These are phyloP conservation scores for Nepenthes mirabilis DNA, from an alignment of 148 eudicot species.

Conservation along the genomic window DNA sequence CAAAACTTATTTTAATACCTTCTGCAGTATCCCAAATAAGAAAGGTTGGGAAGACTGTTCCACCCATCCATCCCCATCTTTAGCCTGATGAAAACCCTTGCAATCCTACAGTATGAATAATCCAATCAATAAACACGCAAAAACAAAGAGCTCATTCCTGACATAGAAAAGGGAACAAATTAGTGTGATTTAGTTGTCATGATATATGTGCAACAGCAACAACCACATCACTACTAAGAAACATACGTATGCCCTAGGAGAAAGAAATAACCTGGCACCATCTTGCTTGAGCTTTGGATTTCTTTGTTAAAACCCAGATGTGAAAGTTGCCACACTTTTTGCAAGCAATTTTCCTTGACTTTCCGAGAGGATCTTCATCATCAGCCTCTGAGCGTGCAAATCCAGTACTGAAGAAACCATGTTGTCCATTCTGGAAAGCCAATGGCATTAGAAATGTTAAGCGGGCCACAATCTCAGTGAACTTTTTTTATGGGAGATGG, in stretches of 20 bases:
- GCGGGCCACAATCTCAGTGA: neutral
- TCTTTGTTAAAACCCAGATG: constrained; percentile 67
- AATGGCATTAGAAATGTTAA: constrained; percentile 8
- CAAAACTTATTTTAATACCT: constrained; percentile 28
- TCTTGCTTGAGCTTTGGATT: constrained; percentile 78
- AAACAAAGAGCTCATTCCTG: neutral
- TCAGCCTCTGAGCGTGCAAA: constrained; percentile 55
- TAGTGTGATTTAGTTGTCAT: neutral
- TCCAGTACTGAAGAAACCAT: constrained; percentile 50
- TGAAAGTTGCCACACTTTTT: constrained; percentile 83
- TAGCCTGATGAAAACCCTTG: constrained; percentile 88
- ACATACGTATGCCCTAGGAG: neutral
- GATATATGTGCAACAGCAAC: neutral
- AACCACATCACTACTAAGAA: neutral
- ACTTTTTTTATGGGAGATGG: neutral
- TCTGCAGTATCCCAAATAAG: constrained; percentile 73
- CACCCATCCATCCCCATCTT: constrained; percentile 99
- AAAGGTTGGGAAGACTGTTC: constrained; percentile 92
- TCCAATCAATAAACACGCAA: neutral
- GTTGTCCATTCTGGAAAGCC: constrained; percentile 50
- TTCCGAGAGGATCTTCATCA: constrained; percentile 50
- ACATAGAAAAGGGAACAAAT: neutral
- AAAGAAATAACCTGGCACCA: constrained; percentile 77
- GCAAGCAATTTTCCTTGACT: constrained; percentile 74
- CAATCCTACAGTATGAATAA: constrained; percentile 55